phyloP scores from a whole-genome alignment of 495 filamentous ascomycete species.

The Bombardia bombarda region DNA sequence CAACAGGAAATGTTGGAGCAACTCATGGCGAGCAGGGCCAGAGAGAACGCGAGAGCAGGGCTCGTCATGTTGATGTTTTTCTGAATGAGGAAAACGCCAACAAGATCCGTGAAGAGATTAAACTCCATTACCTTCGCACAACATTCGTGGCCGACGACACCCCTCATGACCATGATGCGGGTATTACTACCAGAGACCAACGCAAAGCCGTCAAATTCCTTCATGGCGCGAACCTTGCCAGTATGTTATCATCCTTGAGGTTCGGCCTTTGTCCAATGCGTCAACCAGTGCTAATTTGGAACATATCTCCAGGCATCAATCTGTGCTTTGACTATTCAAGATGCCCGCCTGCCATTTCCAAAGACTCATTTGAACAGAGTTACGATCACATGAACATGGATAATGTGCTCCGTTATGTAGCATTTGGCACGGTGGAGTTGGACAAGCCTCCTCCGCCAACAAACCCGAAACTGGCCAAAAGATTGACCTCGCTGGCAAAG shows the following conservation, averaged over 20 bases:
- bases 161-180: no score
- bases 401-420: not conserved
- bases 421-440: no score
- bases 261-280: not conserved
- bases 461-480: no score
- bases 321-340: not conserved
- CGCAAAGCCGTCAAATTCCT: no score
- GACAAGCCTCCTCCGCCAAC: no score
- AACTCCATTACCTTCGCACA: not conserved
- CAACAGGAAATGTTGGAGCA: not conserved
- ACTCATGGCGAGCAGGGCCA: not conserved
- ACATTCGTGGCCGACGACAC: not conserved
- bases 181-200: no score
- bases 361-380: not conserved
- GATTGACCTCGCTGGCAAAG: constrained; percentile 1
- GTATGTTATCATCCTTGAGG: no score
- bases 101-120: not conserved
- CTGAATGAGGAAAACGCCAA: not conserved
- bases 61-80: no score
- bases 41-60: not conserved
- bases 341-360: not conserved
- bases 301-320: not conserved
- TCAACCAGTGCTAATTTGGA: not conserved
- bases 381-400: not conserved
- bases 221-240: no score